phyloP scores from a whole-genome alignment of 371 early-diverging fungal species.

The Circinella minor region DNA sequence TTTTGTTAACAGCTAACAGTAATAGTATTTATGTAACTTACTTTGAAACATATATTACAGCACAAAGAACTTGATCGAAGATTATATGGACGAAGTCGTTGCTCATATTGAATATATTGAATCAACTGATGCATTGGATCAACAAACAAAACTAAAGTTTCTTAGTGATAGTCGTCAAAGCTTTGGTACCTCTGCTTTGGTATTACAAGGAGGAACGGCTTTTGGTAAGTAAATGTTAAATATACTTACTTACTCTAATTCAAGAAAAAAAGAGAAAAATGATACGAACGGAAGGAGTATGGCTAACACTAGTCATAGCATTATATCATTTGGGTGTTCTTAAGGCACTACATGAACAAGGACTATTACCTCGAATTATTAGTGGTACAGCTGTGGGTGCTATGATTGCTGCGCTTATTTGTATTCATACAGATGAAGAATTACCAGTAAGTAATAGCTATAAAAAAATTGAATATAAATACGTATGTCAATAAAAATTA shows the following conservation, averaged over 20 bases:
- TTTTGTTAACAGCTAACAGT: no score
- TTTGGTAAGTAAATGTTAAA: conserved; percentile 44
- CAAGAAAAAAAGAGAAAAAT: no score
- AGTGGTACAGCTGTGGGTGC: conserved; percentile 77
- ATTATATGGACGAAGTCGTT: conserved; percentile 71
- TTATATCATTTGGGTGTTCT: conserved; percentile 77
- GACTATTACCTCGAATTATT: conserved; percentile 71
- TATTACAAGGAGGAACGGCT: conserved; percentile 75
- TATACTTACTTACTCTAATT: no score
- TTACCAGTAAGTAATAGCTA: conserved; percentile 51
- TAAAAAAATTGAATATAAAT: no score
- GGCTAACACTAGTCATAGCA: conserved; percentile 30
- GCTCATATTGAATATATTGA: conserved; percentile 64
- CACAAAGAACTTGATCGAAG: conserved; percentile 74
- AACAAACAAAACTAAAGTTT: conserved; percentile 68
- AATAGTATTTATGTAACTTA: not conserved
- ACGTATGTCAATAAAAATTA: no score
- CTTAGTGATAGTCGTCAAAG: conserved; percentile 70
- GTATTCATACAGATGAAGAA: conserved; percentile 74
- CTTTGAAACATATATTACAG: conserved; percentile 23
- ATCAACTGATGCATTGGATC: conserved; percentile 46
- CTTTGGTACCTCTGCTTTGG: conserved; percentile 73
- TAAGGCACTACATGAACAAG: conserved; percentile 69
- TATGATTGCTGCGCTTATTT: conserved; percentile 73
- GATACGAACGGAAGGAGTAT: not conserved